Conservation (phyloP, 805 yeast genomes). For the Kodamaea sagamina region DNA sequence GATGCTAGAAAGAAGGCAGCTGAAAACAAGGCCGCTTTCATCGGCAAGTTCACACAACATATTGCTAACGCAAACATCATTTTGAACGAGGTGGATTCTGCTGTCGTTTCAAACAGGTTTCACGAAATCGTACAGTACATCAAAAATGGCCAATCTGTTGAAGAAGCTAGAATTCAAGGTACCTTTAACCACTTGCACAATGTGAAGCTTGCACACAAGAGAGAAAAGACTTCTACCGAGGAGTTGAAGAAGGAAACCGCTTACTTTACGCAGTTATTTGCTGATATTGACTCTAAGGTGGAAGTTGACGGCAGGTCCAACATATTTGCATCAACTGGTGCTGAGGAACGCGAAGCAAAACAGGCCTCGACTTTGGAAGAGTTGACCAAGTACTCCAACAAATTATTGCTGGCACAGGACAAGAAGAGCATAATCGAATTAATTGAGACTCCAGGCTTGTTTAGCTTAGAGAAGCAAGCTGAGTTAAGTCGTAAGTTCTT, state of each 20-base stretch:
- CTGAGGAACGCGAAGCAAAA: conserved; percentile 25
- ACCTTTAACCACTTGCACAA: conserved; percentile 52
- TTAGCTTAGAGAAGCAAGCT: conserved; percentile 36
- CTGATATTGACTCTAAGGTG: conserved; percentile 44
- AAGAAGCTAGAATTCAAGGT: conserved; percentile 61
- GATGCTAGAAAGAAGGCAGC: conserved; percentile 40
- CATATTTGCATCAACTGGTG: conserved; percentile 41
- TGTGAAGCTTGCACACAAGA: conserved; percentile 40
- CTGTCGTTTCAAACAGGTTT: conserved; percentile 54
- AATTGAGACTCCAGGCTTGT: conserved; percentile 45
- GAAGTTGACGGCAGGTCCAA: conserved; percentile 49
- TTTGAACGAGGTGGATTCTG: conserved; percentile 31
- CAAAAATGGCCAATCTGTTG: conserved; percentile 56
- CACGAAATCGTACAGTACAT: conserved; percentile 47
- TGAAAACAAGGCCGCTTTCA: conserved; percentile 19
- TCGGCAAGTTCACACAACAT: conserved; percentile 27
- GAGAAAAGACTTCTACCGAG: conserved; percentile 35
- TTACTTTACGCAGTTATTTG: conserved; percentile 40
- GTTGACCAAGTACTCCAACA: conserved; percentile 25
- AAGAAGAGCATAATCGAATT: conserved; percentile 44
- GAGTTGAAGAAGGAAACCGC: conserved; percentile 23
- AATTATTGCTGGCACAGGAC: conserved; percentile 35
- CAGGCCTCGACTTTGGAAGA: conserved; percentile 22
- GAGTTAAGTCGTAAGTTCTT: conserved; percentile 50
- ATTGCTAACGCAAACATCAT: conserved; percentile 8